These are phyloP conservation scores for Scleromitrula shiraiana DNA, from an alignment of 2,329 filamentous ascomycete species.

Conservation along the genomic window DNA sequence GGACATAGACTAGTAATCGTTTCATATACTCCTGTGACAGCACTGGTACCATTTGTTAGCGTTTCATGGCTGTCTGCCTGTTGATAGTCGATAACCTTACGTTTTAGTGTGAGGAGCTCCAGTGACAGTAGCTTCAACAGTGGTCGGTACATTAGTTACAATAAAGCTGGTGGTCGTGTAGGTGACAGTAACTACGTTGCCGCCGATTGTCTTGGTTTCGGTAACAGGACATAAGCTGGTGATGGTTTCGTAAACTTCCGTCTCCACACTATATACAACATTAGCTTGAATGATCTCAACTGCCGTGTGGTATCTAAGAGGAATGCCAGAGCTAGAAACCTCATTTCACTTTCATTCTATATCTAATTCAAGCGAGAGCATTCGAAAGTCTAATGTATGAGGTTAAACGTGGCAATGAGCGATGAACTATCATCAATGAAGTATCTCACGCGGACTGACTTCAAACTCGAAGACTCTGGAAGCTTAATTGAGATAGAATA, in stretches of 20 bases:
- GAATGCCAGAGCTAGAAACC: too few species aligned
- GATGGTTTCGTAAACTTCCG: background rate
- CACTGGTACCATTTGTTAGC: background rate
- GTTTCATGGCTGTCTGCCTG: background rate
- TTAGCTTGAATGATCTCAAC: too few species aligned
- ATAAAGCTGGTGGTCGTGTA: slow-evolving; percentile 1
- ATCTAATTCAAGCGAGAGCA: too few species aligned
- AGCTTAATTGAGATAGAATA: background rate
- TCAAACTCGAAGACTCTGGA: background rate
- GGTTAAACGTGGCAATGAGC: too few species aligned
- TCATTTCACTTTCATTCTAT: too few species aligned
- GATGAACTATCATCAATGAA: too few species aligned
- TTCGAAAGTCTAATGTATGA: too few species aligned
- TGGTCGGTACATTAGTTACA: slow-evolving; percentile 5
- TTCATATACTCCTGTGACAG: slow-evolving; percentile 19
- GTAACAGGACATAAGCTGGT: slow-evolving; percentile 30
- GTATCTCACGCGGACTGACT: too few species aligned
- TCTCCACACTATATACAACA: background rate
- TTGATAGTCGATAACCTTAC: background rate
- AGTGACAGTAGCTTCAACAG: slow-evolving; percentile 8
- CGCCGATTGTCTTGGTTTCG: slow-evolving; percentile 6
- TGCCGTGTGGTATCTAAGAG: too few species aligned
- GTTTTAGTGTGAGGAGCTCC: slow-evolving; percentile 7
- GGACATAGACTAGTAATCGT: slow-evolving; percentile 36
- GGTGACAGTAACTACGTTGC: background rate